Percentiles rank a stretch among this genome's conserved stretches.
Conservation (phyloP, 1,139 yeast genomes). For the Kazachstania sp. region DNA sequence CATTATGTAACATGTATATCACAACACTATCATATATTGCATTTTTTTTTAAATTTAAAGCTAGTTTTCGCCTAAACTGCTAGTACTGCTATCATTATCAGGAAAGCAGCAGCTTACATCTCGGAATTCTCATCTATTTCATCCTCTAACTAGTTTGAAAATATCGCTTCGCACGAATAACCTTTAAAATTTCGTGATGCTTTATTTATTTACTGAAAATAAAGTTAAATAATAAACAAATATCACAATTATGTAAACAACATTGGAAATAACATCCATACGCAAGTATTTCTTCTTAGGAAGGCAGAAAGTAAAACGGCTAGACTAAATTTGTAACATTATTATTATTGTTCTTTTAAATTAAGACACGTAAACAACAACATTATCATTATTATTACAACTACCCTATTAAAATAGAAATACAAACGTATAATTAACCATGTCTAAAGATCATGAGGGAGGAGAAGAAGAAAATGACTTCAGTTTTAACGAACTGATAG, state of each 20-base stretch:
- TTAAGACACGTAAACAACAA: background rate
- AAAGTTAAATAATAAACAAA: background rate
- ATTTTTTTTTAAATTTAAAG: too few species aligned
- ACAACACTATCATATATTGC: too few species aligned
- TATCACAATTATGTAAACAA: too few species aligned
- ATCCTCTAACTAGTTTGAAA: too few species aligned
- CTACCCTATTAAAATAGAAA: constrained; percentile 8
- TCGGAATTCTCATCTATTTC: too few species aligned
- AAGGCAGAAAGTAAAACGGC: background rate
- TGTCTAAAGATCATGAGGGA: constrained; percentile 7
- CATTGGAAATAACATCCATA: too few species aligned
- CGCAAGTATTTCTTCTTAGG: background rate
- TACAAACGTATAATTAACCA: constrained; percentile 8
- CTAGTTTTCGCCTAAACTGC: too few species aligned
- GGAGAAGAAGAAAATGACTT: constrained; percentile 13
- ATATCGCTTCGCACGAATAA: background rate
- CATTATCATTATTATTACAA: background rate
- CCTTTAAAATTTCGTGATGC: background rate
- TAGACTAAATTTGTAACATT: background rate
- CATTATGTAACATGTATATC: too few species aligned
- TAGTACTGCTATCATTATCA: too few species aligned
- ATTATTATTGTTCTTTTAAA: background rate
- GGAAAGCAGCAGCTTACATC: too few species aligned
- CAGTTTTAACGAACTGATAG: constrained; percentile 29
- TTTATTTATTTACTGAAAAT: background rate